phyloP scores from a whole-genome alignment of 2,329 filamentous ascomycete genomes.

The Elsinoe batatas region DNA sequence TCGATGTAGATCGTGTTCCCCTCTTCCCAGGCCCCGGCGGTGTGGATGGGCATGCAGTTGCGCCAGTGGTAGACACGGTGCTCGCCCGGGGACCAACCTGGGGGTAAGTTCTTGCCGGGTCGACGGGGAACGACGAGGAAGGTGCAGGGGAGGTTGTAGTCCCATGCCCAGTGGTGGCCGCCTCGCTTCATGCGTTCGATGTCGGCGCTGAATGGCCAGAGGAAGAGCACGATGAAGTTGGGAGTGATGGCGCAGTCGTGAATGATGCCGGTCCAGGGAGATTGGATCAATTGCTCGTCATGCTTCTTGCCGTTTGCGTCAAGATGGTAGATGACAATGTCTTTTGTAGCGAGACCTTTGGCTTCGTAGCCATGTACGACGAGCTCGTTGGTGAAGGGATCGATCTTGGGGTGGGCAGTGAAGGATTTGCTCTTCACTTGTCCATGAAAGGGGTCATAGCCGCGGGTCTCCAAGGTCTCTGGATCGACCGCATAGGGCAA shows the following conservation, averaged over 20 bases:
- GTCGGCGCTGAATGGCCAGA: slow-evolving; percentile 30
- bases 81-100: slow-evolving; percentile 14
- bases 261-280: slow-evolving; percentile 32
- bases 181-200: slow-evolving; percentile 29
- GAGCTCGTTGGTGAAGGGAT: slow-evolving; percentile 34
- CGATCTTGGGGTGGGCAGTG: slow-evolving; percentile 38
- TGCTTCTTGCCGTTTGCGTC: slow-evolving; percentile 30
- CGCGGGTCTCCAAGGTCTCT: slow-evolving; percentile 31
- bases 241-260: slow-evolving; percentile 33
- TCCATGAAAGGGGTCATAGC: slow-evolving; percentile 31
- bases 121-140: slow-evolving; percentile 22
- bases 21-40: slow-evolving; percentile 34
- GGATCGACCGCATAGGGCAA: slow-evolving; percentile 34
- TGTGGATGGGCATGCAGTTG: slow-evolving; percentile 23
- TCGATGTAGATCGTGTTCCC: slow-evolving; percentile 32
- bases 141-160: slow-evolving; percentile 20
- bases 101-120: slow-evolving; percentile 6
- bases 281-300: slow-evolving; percentile 33
- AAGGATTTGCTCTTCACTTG: slow-evolving; percentile 33
- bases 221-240: slow-evolving; percentile 31
- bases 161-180: slow-evolving; percentile 34
- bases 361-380: slow-evolving; percentile 35
- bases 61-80: slow-evolving; percentile 14
- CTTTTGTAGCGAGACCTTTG: slow-evolving; percentile 29
- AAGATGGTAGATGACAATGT: slow-evolving; percentile 33